These are phyloP conservation scores for Parietichytrium sp. DNA, from an alignment of 108 stramenopile genomes.

Conservation along the genomic window DNA sequence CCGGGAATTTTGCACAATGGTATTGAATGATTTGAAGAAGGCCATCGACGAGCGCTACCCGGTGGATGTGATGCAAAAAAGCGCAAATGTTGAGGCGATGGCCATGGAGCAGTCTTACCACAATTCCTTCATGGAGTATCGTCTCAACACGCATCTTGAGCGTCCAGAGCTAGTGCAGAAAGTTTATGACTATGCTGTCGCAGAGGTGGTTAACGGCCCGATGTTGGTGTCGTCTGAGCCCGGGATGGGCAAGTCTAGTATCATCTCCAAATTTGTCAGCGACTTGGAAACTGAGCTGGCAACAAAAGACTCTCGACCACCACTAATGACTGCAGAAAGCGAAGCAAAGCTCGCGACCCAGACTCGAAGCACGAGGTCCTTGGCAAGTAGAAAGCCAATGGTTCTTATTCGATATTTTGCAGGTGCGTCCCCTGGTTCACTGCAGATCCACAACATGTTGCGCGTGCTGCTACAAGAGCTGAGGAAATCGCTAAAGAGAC, in stretches of 20 bases:
- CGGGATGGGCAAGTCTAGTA: slow-evolving; percentile 26
- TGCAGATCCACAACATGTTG: slow-evolving; percentile 18
- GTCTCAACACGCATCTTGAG: not conserved
- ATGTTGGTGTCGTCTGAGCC: not conserved
- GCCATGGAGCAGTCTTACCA: slow-evolving; percentile 17
- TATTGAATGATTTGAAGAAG: not conserved
- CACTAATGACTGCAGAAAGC: no score
- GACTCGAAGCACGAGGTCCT: no score
- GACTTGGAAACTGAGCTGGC: not conserved
- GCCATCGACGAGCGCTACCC: slow-evolving; percentile 17
- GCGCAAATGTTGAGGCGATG: not conserved
- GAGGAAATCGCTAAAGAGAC: not conserved
- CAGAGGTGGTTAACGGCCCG: not conserved
- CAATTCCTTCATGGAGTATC: slow-evolving; percentile 13
- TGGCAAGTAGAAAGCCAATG: no score
- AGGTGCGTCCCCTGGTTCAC: not conserved
- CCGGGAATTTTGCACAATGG: not conserved
- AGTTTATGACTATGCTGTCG: not conserved
- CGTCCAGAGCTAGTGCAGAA: not conserved
- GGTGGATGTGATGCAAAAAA: not conserved
- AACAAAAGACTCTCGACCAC: no score
- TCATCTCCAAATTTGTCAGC: not conserved
- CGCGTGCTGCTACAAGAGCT: not conserved
- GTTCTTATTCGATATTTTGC: slow-evolving; percentile 15
- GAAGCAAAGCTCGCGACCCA: not conserved